Conservation (phyloP, 208 protist species). For the Crithidia sp. region DNA sequence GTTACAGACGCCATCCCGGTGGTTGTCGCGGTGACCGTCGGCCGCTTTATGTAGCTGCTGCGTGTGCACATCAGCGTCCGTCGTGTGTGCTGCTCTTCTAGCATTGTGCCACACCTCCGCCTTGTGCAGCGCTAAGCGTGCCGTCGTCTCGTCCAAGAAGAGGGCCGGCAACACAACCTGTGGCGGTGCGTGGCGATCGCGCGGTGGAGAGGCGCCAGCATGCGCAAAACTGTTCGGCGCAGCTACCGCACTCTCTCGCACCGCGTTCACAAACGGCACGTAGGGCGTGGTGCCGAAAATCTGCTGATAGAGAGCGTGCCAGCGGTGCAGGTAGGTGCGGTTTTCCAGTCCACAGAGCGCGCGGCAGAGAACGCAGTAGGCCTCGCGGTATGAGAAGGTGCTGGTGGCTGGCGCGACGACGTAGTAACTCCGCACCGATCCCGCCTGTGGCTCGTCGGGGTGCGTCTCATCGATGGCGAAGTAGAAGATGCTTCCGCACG, state of each 20-base stretch:
- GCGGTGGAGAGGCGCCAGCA: neutral
- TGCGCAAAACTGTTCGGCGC: slow-evolving; percentile 9
- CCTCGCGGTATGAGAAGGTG: slow-evolving; percentile 45
- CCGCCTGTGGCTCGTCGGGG: slow-evolving; percentile 51
- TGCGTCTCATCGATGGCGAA: slow-evolving; percentile 64
- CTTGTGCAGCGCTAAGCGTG: slow-evolving; percentile 38
- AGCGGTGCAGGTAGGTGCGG: slow-evolving; percentile 39
- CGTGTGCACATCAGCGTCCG: neutral
- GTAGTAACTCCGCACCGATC: slow-evolving; percentile 52
- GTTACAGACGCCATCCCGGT: neutral
- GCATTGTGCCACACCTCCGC: neutral
- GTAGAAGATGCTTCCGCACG: slow-evolving; percentile 53
- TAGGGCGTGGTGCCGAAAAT: slow-evolving; percentile 53
- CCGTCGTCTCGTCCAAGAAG: slow-evolving; percentile 54
- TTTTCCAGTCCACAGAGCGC: slow-evolving; percentile 44
- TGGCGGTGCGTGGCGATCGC: neutral
- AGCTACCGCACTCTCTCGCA: slow-evolving; percentile 31
- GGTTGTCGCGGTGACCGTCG: neutral
- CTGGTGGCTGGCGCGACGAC: slow-evolving; percentile 35
- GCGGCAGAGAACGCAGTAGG: slow-evolving; percentile 58
- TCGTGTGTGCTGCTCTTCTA: neutral
- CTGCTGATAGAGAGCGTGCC: slow-evolving; percentile 56
- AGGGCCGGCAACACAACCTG: slow-evolving; percentile 22
- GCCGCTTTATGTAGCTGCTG: neutral
- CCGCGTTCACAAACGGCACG: slow-evolving; percentile 50